phyloP scores from a whole-genome alignment of 345 rosid genomes.

The Eucalyptus paniculata region DNA sequence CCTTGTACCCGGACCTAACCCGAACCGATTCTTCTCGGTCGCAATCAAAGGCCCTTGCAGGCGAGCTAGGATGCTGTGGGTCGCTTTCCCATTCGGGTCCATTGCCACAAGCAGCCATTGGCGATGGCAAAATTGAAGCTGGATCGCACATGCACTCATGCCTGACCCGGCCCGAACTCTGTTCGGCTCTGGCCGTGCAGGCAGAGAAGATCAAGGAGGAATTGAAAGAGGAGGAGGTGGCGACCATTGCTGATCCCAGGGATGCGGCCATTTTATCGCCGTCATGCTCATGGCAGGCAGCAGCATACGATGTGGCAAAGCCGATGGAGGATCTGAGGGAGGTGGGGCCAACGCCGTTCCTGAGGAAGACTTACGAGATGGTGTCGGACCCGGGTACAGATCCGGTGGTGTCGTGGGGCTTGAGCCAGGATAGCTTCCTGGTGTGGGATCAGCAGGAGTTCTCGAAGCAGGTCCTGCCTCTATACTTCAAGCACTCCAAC shows the following conservation, averaged over 20 bases:
- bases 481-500: conserved; percentile 59
- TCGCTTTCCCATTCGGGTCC: background rate
- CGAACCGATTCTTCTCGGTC: background rate
- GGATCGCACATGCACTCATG: background rate
- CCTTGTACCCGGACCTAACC: background rate
- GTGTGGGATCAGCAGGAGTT: conserved; percentile 38
- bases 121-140: background rate
- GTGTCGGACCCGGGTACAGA: background rate
- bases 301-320: conserved; percentile 8
- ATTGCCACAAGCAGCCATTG: background rate
- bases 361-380: conserved; percentile 34
- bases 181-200: background rate
- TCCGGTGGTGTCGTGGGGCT: conserved; percentile 22
- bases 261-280: background rate
- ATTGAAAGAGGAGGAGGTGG: background rate
- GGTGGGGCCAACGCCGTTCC: conserved; percentile 37
- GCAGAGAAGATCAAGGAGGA: background rate
- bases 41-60: background rate
- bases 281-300: background rate
- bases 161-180: background rate
- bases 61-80: background rate
- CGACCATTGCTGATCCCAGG: background rate
- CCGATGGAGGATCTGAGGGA: conserved; percentile 48
- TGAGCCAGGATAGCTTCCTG: conserved; percentile 27
- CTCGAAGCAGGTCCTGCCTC: conserved; percentile 32